Evolutionary conservation across 2,329 filamentous ascomycete species (phyloP), one percentile per base, ranked within the genome.

Genomic region (Trichoderma polysporum): DNA sequence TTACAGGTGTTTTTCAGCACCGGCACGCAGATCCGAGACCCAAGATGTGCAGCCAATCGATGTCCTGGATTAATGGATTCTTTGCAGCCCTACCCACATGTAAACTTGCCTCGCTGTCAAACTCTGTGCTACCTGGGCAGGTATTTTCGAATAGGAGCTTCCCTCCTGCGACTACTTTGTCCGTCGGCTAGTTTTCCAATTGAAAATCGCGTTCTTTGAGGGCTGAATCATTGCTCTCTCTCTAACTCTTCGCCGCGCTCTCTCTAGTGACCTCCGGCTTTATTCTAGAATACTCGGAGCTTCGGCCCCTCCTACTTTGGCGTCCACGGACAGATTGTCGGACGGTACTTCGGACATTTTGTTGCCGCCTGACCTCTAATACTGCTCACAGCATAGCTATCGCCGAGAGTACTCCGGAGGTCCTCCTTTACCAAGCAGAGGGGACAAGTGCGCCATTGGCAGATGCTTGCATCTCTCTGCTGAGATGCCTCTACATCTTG

Each of bases 1-100:
- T 17, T 22, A 45, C 4, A 45, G 39, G 27, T 6, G 33, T 31
- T 17, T 25, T 22, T 31, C 50, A 56, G 50, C 50, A 25, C 50
- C 60, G 60, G 60, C 60, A 64, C 37, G 22, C n/a, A 35, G 49
- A 64, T 41, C 60, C 60, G 60, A 54, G 49, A 53, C 15, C 25
- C 27, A 29, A 54, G 15, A 22, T 47, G 37, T 12, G 25, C 50
- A 54, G 50, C 60, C 60, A 64, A 64, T 64, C 33, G 41, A 64
- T 31, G 8, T 2, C 31, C 37, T 31, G 3, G 9, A 31, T 45
- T 19, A 50, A 25, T 27, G n/a, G 37, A 25, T 39, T 17, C 50
- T 35, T 64, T 54, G 60, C 60, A 56, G 60, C 60, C 60, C 50
- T 64, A 64, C 50, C 60, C 60, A 64, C 60, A 39, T 53, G n/a